Base-by-base conservation (phyloP, 2,329 filamentous ascomycete species). In the Sporothrix pseudoabietina region DNA sequence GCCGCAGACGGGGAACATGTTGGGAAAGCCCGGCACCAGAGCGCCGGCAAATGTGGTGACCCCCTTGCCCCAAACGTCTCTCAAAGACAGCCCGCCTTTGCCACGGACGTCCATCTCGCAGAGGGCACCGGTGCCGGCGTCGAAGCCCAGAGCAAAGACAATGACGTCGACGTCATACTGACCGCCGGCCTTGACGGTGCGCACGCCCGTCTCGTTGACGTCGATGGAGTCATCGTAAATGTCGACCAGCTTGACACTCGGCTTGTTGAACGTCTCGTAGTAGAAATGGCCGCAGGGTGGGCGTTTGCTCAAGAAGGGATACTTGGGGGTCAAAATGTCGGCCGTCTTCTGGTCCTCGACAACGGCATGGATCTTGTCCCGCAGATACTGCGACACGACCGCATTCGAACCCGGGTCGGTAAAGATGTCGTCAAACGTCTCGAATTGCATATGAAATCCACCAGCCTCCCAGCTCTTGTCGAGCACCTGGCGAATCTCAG, bases 201-300 rank as follows among this genome's bases (percentile, higher is more conserved):
- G 75, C 68, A 87, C 81, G 0, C 85, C 85, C 0, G 76, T 80
- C 2, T 79, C 77, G 0, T 80, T 83, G 14, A 86, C 79, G 22
- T 79, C 77, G 12, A 79, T 78, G 71, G 5, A 89, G 84, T 74
- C 82, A 10, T 81, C 77, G 3, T 80, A 82, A 22, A 87, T 77
- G 72, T 86, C 82, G 16, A 87, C 80, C 1, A 88, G 76, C 1
- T 83, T 76, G 2, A 88, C 84, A 52, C 85, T 83, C 0, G 80
- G 78, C 47, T 82, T 80, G 72, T 86, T 83, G 63, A 84, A 83
- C 0, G 83, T 81, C 74, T 88, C 84, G 74, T 84, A 87, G 76
- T 86, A 88, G 5, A 80, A 79, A 35, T 82, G 79, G 71, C 87
- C 86, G 0, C 87, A 80, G 0, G 81, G 82, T 0, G 83, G 81